Evolutionary conservation across 2,329 filamentous ascomycete species (phyloP).

Genomic region (Epichloe glyceriae): DNA sequence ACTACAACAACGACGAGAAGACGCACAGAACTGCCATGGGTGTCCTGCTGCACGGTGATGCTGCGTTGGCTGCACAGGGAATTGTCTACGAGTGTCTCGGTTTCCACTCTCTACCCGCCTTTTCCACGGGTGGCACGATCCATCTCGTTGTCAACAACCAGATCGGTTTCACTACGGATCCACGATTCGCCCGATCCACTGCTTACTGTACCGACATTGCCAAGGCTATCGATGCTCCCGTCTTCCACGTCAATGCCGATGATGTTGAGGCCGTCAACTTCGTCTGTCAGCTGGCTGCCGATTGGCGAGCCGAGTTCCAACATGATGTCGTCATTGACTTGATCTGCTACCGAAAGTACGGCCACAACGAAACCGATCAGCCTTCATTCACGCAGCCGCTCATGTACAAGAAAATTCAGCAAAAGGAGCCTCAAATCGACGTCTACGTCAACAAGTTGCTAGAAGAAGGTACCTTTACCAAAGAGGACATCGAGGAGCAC

Average conservation of each 20-base stretch:
- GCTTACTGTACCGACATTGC: slow-evolving; percentile 99
- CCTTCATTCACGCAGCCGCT: slow-evolving; percentile 98
- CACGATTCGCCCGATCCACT: slow-evolving; percentile 91
- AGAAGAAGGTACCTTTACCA: slow-evolving; percentile 86
- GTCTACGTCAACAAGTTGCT: slow-evolving; percentile 87
- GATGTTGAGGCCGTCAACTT: slow-evolving; percentile 98
- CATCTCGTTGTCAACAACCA: slow-evolving; percentile 99
- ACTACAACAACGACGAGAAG: slow-evolving; percentile 96
- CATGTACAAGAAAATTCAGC: slow-evolving; percentile 96
- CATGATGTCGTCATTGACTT: slow-evolving; percentile 96
- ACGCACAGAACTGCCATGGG: slow-evolving; percentile 85
- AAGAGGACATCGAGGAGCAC: slow-evolving; percentile 96
- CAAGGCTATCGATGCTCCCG: slow-evolving; percentile 94
- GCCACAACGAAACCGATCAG: slow-evolving; percentile 99
- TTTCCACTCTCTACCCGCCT: slow-evolving; percentile 89
- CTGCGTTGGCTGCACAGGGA: slow-evolving; percentile 91
- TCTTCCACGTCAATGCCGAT: slow-evolving; percentile 98
- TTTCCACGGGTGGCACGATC: slow-evolving; percentile 94
- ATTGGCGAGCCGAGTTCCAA: slow-evolving; percentile 98
- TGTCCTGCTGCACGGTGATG: slow-evolving; percentile 91
- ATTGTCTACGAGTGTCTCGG: slow-evolving; percentile 97
- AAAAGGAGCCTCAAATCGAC: slow-evolving; percentile 74
- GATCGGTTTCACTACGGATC: slow-evolving; percentile 98
- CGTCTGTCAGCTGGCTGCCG: slow-evolving; percentile 89
- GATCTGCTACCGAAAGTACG: slow-evolving; percentile 97